Conservation (phyloP, 2,329 filamentous ascomycete genomes). For the Blastomyces parvus region DNA sequence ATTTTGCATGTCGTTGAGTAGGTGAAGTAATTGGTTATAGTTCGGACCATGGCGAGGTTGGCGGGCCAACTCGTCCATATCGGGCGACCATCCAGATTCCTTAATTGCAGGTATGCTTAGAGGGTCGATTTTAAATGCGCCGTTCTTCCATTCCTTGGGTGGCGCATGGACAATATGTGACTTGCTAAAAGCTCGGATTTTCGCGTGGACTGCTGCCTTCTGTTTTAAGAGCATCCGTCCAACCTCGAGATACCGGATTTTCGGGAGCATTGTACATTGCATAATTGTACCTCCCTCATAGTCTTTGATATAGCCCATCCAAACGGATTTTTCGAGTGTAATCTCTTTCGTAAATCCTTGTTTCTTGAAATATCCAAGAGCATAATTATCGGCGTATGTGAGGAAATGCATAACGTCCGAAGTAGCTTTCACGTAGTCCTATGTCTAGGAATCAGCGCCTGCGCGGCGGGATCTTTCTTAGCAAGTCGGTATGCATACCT, state of each 20-base stretch:
- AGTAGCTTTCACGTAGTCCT: conserved; percentile 91
- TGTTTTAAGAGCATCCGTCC: conserved; percentile 94
- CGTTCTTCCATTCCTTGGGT: conserved; percentile 75
- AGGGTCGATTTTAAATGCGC: conserved; percentile 67
- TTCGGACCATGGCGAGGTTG: conserved; percentile 93
- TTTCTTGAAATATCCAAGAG: conserved; percentile 98
- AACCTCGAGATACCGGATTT: conserved; percentile 85
- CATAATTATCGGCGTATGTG: conserved; percentile 97
- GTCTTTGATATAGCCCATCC: conserved; percentile 99
- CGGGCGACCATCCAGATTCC: conserved; percentile 86
- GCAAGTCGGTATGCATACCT: conserved; percentile 40
- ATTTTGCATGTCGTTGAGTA: conserved; percentile 92
- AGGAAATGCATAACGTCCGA: conserved; percentile 97
- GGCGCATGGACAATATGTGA: conserved; percentile 80
- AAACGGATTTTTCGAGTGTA: conserved; percentile 75
- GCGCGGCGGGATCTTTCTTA: background rate
- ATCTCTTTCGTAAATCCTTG: conserved; percentile 99
- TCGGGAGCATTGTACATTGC: conserved; percentile 96
- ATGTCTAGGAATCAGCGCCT: conserved; percentile 13
- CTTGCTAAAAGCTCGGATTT: conserved; percentile 84
- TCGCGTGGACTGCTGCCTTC: conserved; percentile 88
- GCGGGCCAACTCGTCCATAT: conserved; percentile 94
- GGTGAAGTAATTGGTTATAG: conserved; percentile 84
- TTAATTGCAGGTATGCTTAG: conserved; percentile 80
- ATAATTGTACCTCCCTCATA: conserved; percentile 98